Evolutionary conservation across 2,329 filamentous ascomycete genomes (phyloP), one percentile per base, ranked within the genome.

Genomic region (Beauveria sp.): DNA sequence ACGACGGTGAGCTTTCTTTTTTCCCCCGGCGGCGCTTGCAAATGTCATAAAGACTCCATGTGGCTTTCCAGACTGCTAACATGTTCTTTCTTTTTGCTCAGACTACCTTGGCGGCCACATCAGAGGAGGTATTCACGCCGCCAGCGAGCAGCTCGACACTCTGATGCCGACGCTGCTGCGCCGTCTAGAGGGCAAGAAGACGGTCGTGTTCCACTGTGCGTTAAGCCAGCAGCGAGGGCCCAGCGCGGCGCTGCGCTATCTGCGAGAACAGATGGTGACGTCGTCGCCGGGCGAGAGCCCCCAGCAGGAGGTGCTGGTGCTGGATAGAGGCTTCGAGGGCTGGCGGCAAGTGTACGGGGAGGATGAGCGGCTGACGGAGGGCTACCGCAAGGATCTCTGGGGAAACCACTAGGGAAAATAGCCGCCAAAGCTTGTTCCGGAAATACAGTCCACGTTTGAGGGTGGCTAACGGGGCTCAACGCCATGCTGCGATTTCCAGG

Each of bases 71-170:
- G 42, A 50, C 48, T 28, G n/a, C 14, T 59, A 24, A 52, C 40
- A 34, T 20, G 34, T 40, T 42, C 5, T 10, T 18, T n/a, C 7
- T 7, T 43, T 38, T 7, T 38, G 12, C 20, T 55, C 66, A 91
- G 93, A 98, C 75, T 87, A 95, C 75, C 82, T 97, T 53, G 93
- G 93, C 67, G 93, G 93, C 38, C 93, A 97, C 76, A 97, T 98
- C 75, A 81, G 81, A 63, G 85, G 86, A 63, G 89, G 88, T 40
- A 84, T 82, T 57, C 90, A 96, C 80, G 82, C 91, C 14, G 92
- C 95, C 0, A 89, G 84, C 56, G 77, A 76, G 51, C 84, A 85
- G 20, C 83, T 98, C 54, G 90, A 96, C 69, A 83, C 84, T 71
- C 85, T 83, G 67, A 85, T 95, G 74, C 89, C 93, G 0, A 90